Base-by-base conservation (phyloP, 345 rosid genomes). In the Linum tenue region DNA sequence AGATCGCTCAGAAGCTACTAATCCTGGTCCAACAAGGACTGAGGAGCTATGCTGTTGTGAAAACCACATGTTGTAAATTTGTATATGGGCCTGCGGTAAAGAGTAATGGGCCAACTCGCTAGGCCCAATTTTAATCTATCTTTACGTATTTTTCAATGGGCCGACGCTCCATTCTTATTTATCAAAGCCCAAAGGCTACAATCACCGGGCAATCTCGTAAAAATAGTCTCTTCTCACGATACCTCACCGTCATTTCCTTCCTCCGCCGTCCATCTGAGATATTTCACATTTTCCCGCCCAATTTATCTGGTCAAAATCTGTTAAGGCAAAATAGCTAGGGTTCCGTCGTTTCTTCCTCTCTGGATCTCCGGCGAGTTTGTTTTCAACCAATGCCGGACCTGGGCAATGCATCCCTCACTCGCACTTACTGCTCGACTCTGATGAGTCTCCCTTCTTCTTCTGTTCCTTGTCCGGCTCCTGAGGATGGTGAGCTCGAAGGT, bases 331-430 rank as follows among this genome's bases (percentile, higher is more conserved):
- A 7, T 44, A 44, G 11, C 51, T 40, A 38, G 43, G 48, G 36
- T 56, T 38, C 56, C 55, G 31, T 40, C 38, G 5, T 10, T 44
- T 15, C 41, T 1, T 35, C 42, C 44, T 31, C 40, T 57, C 63
- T n/a, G n/a, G 12, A 44, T 59, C 57, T 1, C 39, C 7, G 15
- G 10, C 44, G 15, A 11, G 16, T 56, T 37, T 35, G 12, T 1
- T 61, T 41, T 37, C 60, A n/a, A 37, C 42, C 48, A 64, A 88
- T 85, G 95, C 78, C 95, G 63, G 96, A 81, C 75, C 73, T 85
- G 36, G 91, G 72, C 58, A 76, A 70, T 68, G 67, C 80, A 4
- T 78, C 82, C n/a, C 73, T 72, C 3, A 22, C 78, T 61, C 74
- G 81, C 81, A 57, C 83, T 35, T 76, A 68, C 61, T 80, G 80